Percentiles rank a stretch among this genome's conserved stretches.
Conservation (phyloP, 1,139 yeast species). For the Yamadazyma atlantica region DNA sequence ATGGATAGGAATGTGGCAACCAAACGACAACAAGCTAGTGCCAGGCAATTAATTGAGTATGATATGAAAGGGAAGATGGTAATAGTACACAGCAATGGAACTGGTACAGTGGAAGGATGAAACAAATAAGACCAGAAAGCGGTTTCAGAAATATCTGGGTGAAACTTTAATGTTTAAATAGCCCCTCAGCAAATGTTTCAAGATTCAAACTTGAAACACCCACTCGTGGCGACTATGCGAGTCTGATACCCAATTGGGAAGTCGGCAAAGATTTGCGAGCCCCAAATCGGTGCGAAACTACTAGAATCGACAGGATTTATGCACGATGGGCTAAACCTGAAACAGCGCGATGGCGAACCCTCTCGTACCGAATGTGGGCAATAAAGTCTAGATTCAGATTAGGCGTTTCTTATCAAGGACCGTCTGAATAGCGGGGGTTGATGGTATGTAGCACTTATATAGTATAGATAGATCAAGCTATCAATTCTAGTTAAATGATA, state of each 20-base stretch:
- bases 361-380: background rate
- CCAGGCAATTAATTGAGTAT: too few relatives aligned
- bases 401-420: too few relatives aligned
- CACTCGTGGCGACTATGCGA: background rate
- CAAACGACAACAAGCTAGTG: too few relatives aligned
- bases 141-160: slow-evolving; percentile 10
- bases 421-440: too few relatives aligned
- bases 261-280: background rate
- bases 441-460: too few relatives aligned
- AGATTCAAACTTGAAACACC: slow-evolving; percentile 20
- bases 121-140: background rate
- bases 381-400: background rate
- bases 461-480: too few relatives aligned
- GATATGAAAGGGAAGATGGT: too few relatives aligned
- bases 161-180: slow-evolving; percentile 14
- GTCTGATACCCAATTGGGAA: slow-evolving; percentile 4
- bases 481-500: background rate
- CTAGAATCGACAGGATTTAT: background rate
- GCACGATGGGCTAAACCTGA: background rate
- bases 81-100: too few relatives aligned
- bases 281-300: background rate
- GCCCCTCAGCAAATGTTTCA: slow-evolving; percentile 19
- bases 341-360: slow-evolving; percentile 1
- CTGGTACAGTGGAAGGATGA: background rate
- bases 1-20: too few relatives aligned